Conservation (phyloP, 2,329 filamentous ascomycete species). For the Nigrospora sphaerica region DNA sequence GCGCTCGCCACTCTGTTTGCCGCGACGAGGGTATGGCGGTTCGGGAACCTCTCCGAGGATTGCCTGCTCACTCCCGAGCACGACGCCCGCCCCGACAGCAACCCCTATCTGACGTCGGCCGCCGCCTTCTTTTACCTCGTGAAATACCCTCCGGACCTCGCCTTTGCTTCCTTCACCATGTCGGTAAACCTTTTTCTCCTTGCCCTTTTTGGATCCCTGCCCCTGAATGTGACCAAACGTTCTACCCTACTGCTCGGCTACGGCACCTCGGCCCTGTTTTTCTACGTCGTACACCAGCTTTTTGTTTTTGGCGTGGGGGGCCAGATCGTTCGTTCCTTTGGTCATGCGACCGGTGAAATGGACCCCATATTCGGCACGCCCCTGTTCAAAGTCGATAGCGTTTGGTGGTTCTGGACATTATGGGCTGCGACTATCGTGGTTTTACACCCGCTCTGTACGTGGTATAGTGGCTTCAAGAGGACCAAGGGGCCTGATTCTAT, state of each 20-base stretch:
- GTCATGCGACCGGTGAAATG: constrained; percentile 21
- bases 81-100: constrained; percentile 17
- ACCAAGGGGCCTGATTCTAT: constrained; percentile 32
- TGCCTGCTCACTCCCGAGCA: constrained; percentile 34
- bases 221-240: constrained; percentile 17
- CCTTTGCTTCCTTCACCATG: constrained; percentile 34
- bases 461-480: constrained; percentile 36
- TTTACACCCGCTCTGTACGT: constrained; percentile 32
- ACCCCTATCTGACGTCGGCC: constrained; percentile 33
- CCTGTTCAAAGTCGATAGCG: constrained; percentile 25
- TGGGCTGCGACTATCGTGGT: constrained; percentile 27
- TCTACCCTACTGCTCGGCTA: constrained; percentile 32
- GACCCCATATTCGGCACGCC: constrained; percentile 17
- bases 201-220: constrained; percentile 26
- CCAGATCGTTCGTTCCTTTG: constrained; percentile 21
- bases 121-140: constrained; percentile 37
- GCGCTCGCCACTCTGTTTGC: constrained; percentile 30
- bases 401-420: constrained; percentile 27
- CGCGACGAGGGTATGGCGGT: constrained; percentile 29
- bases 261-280: constrained; percentile 39
- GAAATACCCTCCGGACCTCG: constrained; percentile 40
- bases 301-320: constrained; percentile 20
- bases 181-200: constrained; percentile 31
- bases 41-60: constrained; percentile 36
- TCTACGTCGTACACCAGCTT: constrained; percentile 32